These are phyloP conservation scores for Albugo laibachii DNA, from an alignment of 352 stramenopile species.

Conservation along the genomic window DNA sequence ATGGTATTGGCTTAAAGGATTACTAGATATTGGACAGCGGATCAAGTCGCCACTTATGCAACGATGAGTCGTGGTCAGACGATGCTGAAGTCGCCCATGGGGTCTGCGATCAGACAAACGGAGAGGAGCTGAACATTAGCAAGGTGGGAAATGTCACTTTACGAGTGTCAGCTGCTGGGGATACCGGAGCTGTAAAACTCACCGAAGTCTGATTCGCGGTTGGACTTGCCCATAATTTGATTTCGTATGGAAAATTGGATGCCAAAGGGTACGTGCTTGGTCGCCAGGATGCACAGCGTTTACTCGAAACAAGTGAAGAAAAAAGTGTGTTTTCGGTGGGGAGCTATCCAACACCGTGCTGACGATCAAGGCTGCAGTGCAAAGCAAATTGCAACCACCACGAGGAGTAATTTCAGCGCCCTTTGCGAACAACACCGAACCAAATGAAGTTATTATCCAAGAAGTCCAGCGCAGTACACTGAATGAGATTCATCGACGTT, in stretches of 20 bases:
- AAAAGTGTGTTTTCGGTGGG: not conserved
- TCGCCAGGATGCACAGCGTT: not conserved
- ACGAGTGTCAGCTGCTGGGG: not conserved
- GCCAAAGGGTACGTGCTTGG: not conserved
- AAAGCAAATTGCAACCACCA: not conserved
- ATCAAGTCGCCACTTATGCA: not conserved
- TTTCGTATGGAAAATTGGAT: not conserved
- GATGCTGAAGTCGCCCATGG: not conserved
- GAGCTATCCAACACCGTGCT: not conserved
- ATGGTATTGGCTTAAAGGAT: not conserved
- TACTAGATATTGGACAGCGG: not conserved
- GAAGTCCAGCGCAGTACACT: not conserved
- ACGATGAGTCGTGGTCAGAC: not conserved
- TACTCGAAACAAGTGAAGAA: not conserved
- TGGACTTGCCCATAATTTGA: not conserved
- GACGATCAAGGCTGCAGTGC: not conserved
- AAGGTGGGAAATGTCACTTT: not conserved
- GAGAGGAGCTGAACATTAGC: not conserved
- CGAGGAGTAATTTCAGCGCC: no score
- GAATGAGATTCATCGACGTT: conserved; percentile 1
- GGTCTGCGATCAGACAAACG: not conserved
- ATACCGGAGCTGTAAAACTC: not conserved
- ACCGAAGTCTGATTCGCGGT: not conserved
- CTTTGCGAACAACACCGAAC: not conserved
- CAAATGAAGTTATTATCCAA: not conserved